These are phyloP conservation scores for Thuidium tamariscinum DNA, from an alignment of 225 moss, liverwort and hornwort species.

Conservation along the genomic window DNA sequence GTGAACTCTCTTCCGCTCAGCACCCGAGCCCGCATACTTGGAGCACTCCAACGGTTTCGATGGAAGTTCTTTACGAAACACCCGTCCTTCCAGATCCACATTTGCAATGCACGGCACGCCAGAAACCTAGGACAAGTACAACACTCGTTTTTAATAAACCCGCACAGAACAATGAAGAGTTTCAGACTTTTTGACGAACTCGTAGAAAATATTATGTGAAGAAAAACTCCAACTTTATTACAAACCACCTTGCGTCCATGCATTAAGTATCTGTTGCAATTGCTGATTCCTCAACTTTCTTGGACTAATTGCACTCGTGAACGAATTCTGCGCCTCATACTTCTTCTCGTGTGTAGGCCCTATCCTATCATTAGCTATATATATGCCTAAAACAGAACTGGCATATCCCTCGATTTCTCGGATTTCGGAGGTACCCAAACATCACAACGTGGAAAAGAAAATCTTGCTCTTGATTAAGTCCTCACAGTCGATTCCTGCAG, in stretches of 20 bases:
- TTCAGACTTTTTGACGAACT: background rate
- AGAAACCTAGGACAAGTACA: background rate
- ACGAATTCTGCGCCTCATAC: background rate
- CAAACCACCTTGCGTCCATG: background rate
- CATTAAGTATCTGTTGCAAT: background rate
- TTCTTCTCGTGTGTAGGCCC: background rate
- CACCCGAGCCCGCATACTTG: background rate
- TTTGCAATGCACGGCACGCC: constrained; percentile 19
- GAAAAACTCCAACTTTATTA: background rate
- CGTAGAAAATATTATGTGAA: too few species aligned
- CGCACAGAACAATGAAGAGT: background rate
- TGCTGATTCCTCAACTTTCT: background rate
- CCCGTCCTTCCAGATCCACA: background rate
- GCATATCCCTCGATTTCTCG: background rate
- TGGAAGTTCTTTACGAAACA: background rate
- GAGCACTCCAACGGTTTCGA: background rate
- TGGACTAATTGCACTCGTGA: background rate
- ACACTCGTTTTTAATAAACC: too few species aligned
- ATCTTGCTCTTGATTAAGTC: background rate
- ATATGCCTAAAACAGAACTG: background rate
- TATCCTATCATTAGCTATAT: background rate
- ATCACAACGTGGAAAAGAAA: background rate
- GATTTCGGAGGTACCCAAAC: too few species aligned
- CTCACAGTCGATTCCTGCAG: background rate
- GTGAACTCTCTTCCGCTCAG: background rate